These are phyloP conservation scores for Aspergillus intermedius DNA, from an alignment of 2,329 filamentous ascomycete genomes.

Conservation along the genomic window DNA sequence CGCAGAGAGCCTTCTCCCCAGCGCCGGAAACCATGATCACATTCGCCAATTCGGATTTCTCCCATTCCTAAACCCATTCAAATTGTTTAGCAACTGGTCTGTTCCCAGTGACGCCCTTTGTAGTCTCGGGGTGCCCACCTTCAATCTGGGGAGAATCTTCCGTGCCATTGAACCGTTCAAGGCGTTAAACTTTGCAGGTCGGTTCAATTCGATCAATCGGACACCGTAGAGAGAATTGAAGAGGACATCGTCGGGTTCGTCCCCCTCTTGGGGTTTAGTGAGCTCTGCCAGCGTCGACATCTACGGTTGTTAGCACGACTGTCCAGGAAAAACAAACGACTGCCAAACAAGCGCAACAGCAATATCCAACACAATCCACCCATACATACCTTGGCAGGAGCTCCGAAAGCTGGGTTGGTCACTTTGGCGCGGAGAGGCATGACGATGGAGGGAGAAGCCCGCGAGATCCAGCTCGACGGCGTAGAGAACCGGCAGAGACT, in stretches of 20 bases:
- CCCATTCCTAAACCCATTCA: conserved; percentile 61
- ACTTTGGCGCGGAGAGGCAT: conserved; percentile 83
- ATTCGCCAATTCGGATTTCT: conserved; percentile 89
- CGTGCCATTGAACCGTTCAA: conserved; percentile 90
- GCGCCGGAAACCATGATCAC: conserved; percentile 87
- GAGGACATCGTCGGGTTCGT: conserved; percentile 83
- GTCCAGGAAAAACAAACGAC: background rate
- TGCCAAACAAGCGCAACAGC: too few relatives aligned
- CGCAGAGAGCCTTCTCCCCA: conserved; percentile 79
- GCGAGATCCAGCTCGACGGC: conserved; percentile 44
- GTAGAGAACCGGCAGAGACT: conserved; percentile 31
- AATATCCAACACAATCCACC: too few relatives aligned
- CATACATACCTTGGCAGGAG: conserved; percentile 46
- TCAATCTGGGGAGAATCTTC: conserved; percentile 82
- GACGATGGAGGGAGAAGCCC: conserved; percentile 26
- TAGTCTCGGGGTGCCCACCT: conserved; percentile 34
- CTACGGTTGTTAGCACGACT: conserved; percentile 20
- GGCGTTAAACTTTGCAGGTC: conserved; percentile 84
- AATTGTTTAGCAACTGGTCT: conserved; percentile 13
- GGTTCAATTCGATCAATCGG: conserved; percentile 87
- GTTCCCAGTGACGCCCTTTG: background rate
- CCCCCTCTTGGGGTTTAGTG: conserved; percentile 54
- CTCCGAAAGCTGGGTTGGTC: conserved; percentile 51
- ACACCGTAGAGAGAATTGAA: conserved; percentile 86
- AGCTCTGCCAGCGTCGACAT: conserved; percentile 36